phyloP scores from a whole-genome alignment of 495 filamentous ascomycete genomes.

The Aspergillus carlsbadensis region DNA sequence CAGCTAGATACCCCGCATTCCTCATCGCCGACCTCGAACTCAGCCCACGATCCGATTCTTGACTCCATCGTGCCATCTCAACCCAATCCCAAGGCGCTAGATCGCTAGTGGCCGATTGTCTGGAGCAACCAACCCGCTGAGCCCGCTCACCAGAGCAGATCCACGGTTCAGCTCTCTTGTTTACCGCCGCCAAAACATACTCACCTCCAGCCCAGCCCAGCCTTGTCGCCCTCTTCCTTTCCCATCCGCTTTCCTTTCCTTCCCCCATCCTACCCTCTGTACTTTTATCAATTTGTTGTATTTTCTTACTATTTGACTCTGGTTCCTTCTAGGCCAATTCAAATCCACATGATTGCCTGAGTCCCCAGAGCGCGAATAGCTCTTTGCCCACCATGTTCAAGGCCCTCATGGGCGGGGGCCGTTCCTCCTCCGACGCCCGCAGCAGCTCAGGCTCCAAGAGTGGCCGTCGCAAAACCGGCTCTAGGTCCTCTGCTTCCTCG shows the following conservation, averaged over 20 bases:
- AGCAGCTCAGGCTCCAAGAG: constrained; percentile 36
- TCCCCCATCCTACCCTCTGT: constrained; percentile 4
- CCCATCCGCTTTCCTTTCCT: constrained; percentile 8
- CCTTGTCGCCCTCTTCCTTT: constrained; percentile 4
- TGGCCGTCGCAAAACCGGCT: constrained; percentile 34
- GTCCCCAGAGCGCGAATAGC: constrained; percentile 19
- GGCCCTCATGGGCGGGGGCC: constrained; percentile 45
- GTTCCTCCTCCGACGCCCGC: constrained; percentile 39
- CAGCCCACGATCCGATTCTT: neutral
- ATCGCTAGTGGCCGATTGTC: constrained; percentile 30
- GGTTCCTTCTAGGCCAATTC: constrained; percentile 7
- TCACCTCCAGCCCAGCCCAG: constrained; percentile 4
- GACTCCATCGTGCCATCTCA: neutral
- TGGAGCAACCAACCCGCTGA: constrained; percentile 28
- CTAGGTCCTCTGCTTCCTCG: constrained; percentile 29
- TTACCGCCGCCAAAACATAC: constrained; percentile 16
- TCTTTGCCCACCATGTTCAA: constrained; percentile 47
- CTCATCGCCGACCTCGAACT: neutral
- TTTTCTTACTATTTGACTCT: neutral
- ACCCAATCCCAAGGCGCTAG: constrained; percentile 24
- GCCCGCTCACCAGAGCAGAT: constrained; percentile 25
- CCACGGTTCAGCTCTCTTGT: constrained; percentile 42
- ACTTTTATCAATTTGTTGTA: neutral
- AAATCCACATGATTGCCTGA: constrained; percentile 36
- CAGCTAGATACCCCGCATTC: constrained; percentile 12